phyloP scores from a whole-genome alignment of 768 basidiomycete genomes.

The Trichaptum fuscoviolaceum region DNA sequence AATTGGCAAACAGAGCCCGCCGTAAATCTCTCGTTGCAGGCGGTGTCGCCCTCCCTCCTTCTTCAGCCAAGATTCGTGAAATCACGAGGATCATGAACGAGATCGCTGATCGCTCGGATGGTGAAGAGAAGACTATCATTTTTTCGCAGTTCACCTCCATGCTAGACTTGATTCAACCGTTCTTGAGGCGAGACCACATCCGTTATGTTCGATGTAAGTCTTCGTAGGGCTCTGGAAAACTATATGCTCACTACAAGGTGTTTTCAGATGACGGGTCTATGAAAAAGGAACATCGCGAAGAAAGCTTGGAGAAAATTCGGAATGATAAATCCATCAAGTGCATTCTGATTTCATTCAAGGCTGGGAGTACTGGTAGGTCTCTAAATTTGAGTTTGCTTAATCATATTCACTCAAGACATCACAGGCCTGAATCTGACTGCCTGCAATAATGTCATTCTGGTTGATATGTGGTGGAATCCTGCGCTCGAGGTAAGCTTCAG shows the following conservation, averaged over 20 bases:
- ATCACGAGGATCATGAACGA: slow-evolving; percentile 65
- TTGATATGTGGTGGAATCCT: slow-evolving; percentile 96
- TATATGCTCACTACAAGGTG: neutral
- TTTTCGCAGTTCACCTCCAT: slow-evolving; percentile 91
- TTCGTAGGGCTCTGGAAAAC: neutral
- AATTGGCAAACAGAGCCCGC: slow-evolving; percentile 44
- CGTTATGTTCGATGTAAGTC: slow-evolving; percentile 82
- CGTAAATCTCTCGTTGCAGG: slow-evolving; percentile 27
- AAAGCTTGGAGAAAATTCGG: slow-evolving; percentile 68
- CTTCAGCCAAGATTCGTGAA: slow-evolving; percentile 86
- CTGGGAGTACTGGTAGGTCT: slow-evolving; percentile 76
- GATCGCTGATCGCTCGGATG: slow-evolving; percentile 51
- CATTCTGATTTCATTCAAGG: slow-evolving; percentile 95
- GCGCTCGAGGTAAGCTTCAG: slow-evolving; percentile 61
- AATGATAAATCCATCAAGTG: slow-evolving; percentile 52
- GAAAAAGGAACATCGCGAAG: slow-evolving; percentile 70
- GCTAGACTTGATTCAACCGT: slow-evolving; percentile 84
- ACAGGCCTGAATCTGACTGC: slow-evolving; percentile 84
- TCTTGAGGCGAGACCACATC: slow-evolving; percentile 63
- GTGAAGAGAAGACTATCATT: slow-evolving; percentile 88
- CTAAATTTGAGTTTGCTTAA: neutral
- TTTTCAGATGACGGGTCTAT: slow-evolving; percentile 85
- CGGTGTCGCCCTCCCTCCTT: slow-evolving; percentile 46
- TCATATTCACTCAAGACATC: slow-evolving; percentile 4
- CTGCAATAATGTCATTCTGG: slow-evolving; percentile 91